A percentile compares a stretch with the other conserved stretches of the same genome.
phyloP scores from a whole-genome alignment of 2,329 filamentous ascomycete genomes.

The Lasiodiplodia hormozganensis region DNA sequence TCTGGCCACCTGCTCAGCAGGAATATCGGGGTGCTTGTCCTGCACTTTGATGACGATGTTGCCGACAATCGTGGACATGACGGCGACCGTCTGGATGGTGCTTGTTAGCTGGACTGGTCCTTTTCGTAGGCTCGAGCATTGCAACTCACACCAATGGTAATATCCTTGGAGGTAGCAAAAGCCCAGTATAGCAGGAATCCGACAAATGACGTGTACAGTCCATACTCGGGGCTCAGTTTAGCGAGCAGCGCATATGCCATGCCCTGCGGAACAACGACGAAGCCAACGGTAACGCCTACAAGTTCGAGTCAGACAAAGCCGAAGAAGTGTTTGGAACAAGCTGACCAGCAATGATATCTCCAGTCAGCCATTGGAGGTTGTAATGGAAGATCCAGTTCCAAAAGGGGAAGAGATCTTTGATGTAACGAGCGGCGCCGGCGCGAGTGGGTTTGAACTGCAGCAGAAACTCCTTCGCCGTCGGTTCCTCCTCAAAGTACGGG shows the following conservation, averaged over 20 bases:
- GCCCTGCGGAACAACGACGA: slow-evolving; percentile 87
- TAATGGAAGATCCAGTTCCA: slow-evolving; percentile 39
- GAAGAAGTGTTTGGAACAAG: neutral
- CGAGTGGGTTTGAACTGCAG: slow-evolving; percentile 37
- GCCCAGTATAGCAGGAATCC: slow-evolving; percentile 95
- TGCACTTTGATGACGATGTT: slow-evolving; percentile 74
- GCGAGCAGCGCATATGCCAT: slow-evolving; percentile 94
- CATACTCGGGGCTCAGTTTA: slow-evolving; percentile 76
- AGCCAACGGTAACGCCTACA: slow-evolving; percentile 66
- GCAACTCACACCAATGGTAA: slow-evolving; percentile 82
- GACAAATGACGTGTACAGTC: slow-evolving; percentile 93
- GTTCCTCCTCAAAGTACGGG: slow-evolving; percentile 40
- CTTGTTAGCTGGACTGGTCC: slow-evolving; percentile 19
- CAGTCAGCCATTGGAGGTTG: slow-evolving; percentile 42
- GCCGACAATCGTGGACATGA: slow-evolving; percentile 89
- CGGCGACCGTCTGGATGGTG: slow-evolving; percentile 76
- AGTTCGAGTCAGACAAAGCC: slow-evolving; percentile 16
- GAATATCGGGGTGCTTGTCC: slow-evolving; percentile 63
- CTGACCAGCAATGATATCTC: slow-evolving; percentile 42
- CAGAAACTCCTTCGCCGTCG: slow-evolving; percentile 40
- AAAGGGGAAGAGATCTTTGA: slow-evolving; percentile 39
- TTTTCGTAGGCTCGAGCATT: neutral
- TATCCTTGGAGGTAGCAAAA: slow-evolving; percentile 96
- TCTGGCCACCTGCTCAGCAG: slow-evolving; percentile 74
- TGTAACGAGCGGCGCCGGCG: slow-evolving; percentile 36